These are phyloP conservation scores for Apiotrichum montevideense DNA, from an alignment of 1,284 basidiomycete genomes.

Conservation along the genomic window DNA sequence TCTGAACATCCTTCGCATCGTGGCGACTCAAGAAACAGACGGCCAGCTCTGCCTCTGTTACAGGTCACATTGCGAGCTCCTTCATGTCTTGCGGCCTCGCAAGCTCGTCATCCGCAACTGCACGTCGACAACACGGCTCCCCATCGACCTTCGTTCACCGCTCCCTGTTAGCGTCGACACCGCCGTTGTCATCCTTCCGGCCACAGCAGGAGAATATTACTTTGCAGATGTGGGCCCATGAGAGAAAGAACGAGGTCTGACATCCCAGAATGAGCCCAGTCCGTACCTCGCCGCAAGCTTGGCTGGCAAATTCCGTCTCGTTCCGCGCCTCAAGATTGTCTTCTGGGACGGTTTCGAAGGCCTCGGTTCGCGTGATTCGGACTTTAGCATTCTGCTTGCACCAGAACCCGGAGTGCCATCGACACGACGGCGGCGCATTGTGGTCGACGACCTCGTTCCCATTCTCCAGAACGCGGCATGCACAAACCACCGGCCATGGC, in stretches of 20 bases:
- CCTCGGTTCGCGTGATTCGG: no score
- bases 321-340: background rate
- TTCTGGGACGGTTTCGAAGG: constrained; percentile 1
- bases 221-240: background rate
- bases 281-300: background rate
- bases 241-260: background rate
- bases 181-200: background rate
- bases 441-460: background rate
- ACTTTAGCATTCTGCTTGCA: no score
- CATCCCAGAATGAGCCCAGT: background rate
- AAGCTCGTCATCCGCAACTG: background rate
- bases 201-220: background rate
- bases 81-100: background rate
- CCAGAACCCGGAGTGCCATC: background rate
- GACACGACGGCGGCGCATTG: background rate
- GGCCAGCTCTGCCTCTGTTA: background rate
- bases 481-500: constrained; percentile 1
- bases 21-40: background rate
- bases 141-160: background rate
- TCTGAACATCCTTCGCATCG: background rate
- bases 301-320: background rate
- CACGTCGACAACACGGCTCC: background rate
- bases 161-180: background rate
- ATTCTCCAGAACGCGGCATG: background rate
- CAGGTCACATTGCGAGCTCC: background rate